These are phyloP conservation scores for Ensete glaucum DNA, from an alignment of 176 grass and related monocot genomes.

Conservation along the genomic window DNA sequence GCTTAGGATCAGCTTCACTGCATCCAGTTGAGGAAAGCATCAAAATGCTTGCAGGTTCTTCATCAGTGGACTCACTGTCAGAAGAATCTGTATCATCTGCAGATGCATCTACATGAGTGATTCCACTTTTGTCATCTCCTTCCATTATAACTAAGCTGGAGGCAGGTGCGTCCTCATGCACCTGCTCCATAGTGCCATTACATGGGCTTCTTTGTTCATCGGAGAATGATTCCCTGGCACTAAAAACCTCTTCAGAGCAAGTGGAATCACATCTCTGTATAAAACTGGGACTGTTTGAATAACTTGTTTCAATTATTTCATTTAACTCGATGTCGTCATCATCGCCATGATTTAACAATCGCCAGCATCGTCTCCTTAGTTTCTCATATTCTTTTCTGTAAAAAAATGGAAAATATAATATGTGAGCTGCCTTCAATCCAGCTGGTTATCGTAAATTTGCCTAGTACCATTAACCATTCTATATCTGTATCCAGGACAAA, in stretches of 20 bases:
- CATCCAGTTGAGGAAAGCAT: conserved; percentile 27
- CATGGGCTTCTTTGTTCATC: conserved; percentile 27
- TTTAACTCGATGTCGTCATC: conserved; percentile 33
- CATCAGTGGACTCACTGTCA: conserved; percentile 30
- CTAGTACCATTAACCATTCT: too few relatives aligned
- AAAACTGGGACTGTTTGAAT: conserved; percentile 22
- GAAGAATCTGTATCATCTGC: conserved; percentile 20
- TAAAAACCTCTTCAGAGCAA: conserved; percentile 36
- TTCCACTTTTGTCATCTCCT: conserved; percentile 34
- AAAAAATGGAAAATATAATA: conserved; percentile 13
- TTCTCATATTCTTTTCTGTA: conserved; percentile 69
- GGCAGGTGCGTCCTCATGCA: conserved; percentile 25
- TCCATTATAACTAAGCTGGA: conserved; percentile 21
- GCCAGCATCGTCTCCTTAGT: conserved; percentile 59
- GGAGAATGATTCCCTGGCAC: conserved; percentile 23
- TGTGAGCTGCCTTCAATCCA: background rate
- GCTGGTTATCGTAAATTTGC: background rate
- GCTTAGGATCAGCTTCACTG: conserved; percentile 32
- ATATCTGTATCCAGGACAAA: background rate
- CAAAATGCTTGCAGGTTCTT: conserved; percentile 40
- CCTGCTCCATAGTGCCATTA: conserved; percentile 24
- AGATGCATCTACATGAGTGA: conserved; percentile 48
- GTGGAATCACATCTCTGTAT: conserved; percentile 29
- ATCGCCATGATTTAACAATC: conserved; percentile 30
- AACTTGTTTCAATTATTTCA: conserved; percentile 23